Evolutionary conservation across 169 alveolate genomes (phyloP).

Genomic region (Babesia bovis): DNA sequence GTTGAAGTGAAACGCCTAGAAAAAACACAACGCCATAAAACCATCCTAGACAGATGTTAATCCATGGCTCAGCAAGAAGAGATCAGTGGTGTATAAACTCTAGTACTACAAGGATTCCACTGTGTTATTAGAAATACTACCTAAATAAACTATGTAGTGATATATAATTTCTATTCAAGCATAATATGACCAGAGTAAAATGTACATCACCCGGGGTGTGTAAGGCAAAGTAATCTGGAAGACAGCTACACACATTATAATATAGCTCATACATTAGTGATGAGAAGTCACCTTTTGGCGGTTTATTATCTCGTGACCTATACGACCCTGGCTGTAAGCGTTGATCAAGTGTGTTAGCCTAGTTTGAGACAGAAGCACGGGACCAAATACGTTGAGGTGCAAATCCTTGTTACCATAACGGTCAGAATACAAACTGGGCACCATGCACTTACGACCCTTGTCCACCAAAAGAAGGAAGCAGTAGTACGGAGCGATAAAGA

Average conservation of each 20-base stretch:
- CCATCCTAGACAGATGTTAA: no score
- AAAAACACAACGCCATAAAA: neutral
- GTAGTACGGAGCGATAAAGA: constrained; percentile 61
- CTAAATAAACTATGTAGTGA: no score
- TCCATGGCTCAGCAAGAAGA: no score
- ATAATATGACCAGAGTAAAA: no score
- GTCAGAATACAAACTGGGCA: constrained; percentile 52
- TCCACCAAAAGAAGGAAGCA: constrained; percentile 45
- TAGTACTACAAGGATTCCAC: neutral
- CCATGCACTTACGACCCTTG: constrained; percentile 17
- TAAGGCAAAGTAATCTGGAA: no score
- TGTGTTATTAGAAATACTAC: no score
- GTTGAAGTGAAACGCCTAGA: constrained; percentile 26
- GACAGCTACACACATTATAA: neutral
- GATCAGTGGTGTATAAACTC: neutral
- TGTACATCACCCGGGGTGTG: no score
- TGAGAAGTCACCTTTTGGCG: constrained; percentile 5
- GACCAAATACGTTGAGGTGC: constrained; percentile 56
- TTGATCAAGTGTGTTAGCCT: constrained; percentile 25
- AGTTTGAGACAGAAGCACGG: constrained; percentile 36
- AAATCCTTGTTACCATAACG: constrained; percentile 60
- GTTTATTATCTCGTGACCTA: constrained; percentile 50
- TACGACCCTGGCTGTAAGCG: constrained; percentile 52
- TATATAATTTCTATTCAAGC: no score
- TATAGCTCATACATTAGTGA: neutral